Conservation (phyloP, 2,329 filamentous ascomycete genomes). For the Penicillium sp. region DNA sequence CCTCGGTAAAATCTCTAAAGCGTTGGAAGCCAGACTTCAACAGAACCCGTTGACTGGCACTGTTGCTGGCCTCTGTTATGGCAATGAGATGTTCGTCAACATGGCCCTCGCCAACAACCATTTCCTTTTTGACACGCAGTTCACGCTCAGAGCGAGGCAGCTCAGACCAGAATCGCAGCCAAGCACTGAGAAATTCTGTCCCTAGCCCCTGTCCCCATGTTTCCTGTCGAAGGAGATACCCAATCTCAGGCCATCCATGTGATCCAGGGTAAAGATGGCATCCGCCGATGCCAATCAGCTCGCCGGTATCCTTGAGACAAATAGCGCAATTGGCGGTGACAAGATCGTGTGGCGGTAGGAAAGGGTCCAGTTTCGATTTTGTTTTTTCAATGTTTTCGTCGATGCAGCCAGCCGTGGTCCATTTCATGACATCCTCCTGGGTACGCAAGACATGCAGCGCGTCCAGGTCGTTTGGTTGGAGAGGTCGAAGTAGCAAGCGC, state of each 20-base stretch:
- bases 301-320: slow-evolving; percentile 14
- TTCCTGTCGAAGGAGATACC: slow-evolving; percentile 14
- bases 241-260: slow-evolving; percentile 16
- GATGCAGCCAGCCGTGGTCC: slow-evolving; percentile 9
- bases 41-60: slow-evolving; percentile 11
- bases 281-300: slow-evolving; percentile 14
- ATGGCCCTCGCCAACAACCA: slow-evolving; percentile 4
- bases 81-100: slow-evolving; percentile 14
- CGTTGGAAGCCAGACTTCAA: slow-evolving; percentile 12
- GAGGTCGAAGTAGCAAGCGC: slow-evolving; percentile 10
- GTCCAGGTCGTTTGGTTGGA: slow-evolving; percentile 11
- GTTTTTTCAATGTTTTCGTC: slow-evolving; percentile 12
- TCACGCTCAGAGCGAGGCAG: slow-evolving; percentile 11
- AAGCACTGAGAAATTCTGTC: slow-evolving; percentile 13
- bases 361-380: slow-evolving; percentile 10
- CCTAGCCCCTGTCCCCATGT: slow-evolving; percentile 14
- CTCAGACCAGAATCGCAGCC: slow-evolving; percentile 9
- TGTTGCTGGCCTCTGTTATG: slow-evolving; percentile 10
- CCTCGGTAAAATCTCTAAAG: slow-evolving; percentile 13
- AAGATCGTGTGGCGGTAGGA: slow-evolving; percentile 13
- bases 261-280: slow-evolving; percentile 11
- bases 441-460: slow-evolving; percentile 12
- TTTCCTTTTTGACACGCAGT: slow-evolving; percentile 5
- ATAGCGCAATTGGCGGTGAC: slow-evolving; percentile 13
- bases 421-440: slow-evolving; percentile 16